phyloP scores from a whole-genome alignment of 345 rosid species.

The Aethionema arabicum region DNA sequence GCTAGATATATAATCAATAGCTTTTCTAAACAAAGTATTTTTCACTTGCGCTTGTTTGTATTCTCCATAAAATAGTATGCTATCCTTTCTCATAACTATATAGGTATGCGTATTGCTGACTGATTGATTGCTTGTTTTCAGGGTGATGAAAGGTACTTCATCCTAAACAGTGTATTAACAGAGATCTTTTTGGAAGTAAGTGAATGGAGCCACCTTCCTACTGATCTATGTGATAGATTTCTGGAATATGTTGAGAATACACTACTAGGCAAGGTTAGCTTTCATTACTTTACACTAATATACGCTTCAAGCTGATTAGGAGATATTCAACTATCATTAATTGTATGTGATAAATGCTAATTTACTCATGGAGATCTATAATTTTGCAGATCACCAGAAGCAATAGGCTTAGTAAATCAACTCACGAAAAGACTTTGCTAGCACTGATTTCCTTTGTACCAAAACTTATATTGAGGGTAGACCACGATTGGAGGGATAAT shows the following conservation, averaged over 20 bases:
- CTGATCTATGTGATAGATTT: constrained; percentile 48
- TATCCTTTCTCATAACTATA: neutral
- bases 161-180: constrained; percentile 58
- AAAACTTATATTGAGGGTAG: constrained; percentile 52
- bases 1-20: too few relatives aligned
- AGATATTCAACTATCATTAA: constrained; percentile 1
- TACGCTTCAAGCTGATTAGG: constrained; percentile 1
- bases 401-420: constrained; percentile 42
- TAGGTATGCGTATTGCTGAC: constrained; percentile 18
- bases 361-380: constrained; percentile 21
- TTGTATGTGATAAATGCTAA: constrained; percentile 6
- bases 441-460: constrained; percentile 63
- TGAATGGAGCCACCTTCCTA: constrained; percentile 56
- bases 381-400: constrained; percentile 48
- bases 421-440: constrained; percentile 48
- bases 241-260: constrained; percentile 63
- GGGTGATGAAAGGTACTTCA: constrained; percentile 64
- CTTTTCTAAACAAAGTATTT: neutral
- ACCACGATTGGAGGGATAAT: constrained; percentile 49
- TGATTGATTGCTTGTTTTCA: constrained; percentile 42
- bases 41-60: neutral
- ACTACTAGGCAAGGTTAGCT: constrained; percentile 66
- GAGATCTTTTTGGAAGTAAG: constrained; percentile 62
- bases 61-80: neutral
- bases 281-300: constrained; percentile 8